Evolutionary conservation across 2,329 filamentous ascomycete species (phyloP).

Genomic region (Alternaria arborescens): DNA sequence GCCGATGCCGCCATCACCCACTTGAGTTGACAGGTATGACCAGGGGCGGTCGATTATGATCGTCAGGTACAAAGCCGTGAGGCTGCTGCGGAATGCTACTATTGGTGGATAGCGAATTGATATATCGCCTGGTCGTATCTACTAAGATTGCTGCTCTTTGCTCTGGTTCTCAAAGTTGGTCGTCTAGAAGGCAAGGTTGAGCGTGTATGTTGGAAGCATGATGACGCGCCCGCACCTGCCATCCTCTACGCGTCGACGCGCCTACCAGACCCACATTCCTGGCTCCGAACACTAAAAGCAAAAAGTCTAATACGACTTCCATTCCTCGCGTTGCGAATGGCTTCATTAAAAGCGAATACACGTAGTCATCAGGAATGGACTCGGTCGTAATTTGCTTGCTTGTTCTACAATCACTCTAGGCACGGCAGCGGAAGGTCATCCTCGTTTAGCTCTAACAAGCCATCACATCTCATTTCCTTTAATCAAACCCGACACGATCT

Average conservation of each 20-base stretch:
- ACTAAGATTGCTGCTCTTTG: neutral
- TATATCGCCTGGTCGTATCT: neutral
- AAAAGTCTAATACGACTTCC: neutral
- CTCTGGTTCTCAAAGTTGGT: neutral
- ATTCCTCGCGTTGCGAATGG: neutral
- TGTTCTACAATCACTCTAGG: neutral
- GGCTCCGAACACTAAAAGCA: neutral
- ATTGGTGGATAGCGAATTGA: neutral
- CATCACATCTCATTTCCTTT: neutral
- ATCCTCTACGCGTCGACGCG: neutral
- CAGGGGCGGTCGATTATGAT: conserved; percentile 23
- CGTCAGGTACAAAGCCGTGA: conserved; percentile 26
- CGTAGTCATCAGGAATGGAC: neutral
- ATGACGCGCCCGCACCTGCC: neutral
- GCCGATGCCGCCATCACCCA: conserved; percentile 5
- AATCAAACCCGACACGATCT: neutral
- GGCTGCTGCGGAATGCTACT: neutral
- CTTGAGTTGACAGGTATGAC: conserved; percentile 24
- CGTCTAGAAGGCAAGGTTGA: neutral
- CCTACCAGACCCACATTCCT: neutral
- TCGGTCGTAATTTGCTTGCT: neutral
- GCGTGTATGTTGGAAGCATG: neutral
- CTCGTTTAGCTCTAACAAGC: neutral
- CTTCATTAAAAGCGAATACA: neutral
- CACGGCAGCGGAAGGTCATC: neutral